Conservation (phyloP, 768 basidiomycete genomes). For the Tylopilus intermedius region DNA sequence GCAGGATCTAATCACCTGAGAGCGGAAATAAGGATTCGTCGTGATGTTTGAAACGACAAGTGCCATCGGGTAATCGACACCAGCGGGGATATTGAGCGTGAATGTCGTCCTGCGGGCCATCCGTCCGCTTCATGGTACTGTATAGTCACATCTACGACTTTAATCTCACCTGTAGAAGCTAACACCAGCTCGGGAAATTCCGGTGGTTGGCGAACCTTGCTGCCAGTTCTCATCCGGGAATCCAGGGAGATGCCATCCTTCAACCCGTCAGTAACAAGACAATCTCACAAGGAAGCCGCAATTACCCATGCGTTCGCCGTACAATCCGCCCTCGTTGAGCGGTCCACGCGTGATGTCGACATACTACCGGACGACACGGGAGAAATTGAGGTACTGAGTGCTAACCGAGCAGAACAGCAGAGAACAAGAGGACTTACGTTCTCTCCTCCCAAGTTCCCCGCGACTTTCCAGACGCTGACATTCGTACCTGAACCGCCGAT, state of each 20-base stretch:
- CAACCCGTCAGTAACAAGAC: slow-evolving; percentile 2
- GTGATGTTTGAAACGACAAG: slow-evolving; percentile 43
- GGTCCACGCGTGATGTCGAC: slow-evolving; percentile 47
- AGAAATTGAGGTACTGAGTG: neutral
- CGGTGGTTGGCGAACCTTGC: slow-evolving; percentile 37
- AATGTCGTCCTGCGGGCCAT: slow-evolving; percentile 30
- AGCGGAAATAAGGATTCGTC: slow-evolving; percentile 40
- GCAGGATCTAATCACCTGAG: slow-evolving; percentile 12
- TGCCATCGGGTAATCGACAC: slow-evolving; percentile 46
- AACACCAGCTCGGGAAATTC: slow-evolving; percentile 41
- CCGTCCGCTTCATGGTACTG: neutral
- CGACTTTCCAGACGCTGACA: slow-evolving; percentile 45
- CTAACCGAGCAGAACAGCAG: neutral
- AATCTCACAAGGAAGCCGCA: neutral
- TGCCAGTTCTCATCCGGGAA: slow-evolving; percentile 48
- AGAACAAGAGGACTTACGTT: slow-evolving; percentile 25
- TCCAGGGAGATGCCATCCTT: slow-evolving; percentile 53
- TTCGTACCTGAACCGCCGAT: slow-evolving; percentile 35
- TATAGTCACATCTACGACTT: neutral
- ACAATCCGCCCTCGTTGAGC: slow-evolving; percentile 58
- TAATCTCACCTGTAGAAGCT: slow-evolving; percentile 40
- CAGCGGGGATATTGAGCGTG: slow-evolving; percentile 38
- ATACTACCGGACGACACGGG: slow-evolving; percentile 29
- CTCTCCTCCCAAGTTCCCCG: slow-evolving; percentile 48
- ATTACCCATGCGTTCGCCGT: slow-evolving; percentile 46